Evolutionary conservation across 768 basidiomycete species (phyloP).

Genomic region (Kwoniella sp.): DNA sequence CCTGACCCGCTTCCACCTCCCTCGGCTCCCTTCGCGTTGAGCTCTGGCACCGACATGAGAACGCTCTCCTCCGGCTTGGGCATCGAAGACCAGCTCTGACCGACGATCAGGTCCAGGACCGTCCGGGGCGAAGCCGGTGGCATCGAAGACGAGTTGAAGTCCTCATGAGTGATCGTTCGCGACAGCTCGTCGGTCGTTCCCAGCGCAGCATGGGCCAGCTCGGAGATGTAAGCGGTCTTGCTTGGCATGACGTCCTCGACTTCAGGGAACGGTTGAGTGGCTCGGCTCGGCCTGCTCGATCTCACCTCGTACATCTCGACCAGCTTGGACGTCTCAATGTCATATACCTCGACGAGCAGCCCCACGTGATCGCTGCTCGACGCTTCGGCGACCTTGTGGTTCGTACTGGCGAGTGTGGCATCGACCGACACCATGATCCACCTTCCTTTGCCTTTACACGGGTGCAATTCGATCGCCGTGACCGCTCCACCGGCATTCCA

Average conservation of each 20-base stretch:
- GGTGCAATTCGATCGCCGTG: slow-evolving; percentile 64
- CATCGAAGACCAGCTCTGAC: slow-evolving; percentile 24
- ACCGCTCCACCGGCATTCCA: slow-evolving; percentile 66
- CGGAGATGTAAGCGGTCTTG: slow-evolving; percentile 17
- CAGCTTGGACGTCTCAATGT: slow-evolving; percentile 72
- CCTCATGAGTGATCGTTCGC: slow-evolving; percentile 8
- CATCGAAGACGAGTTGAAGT: not conserved
- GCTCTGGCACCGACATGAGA: slow-evolving; percentile 54
- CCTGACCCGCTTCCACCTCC: not conserved
- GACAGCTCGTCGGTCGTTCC: not conserved
- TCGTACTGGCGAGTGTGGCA: slow-evolving; percentile 37
- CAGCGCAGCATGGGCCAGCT: slow-evolving; percentile 10
- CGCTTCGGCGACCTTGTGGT: not conserved
- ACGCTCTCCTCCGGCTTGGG: slow-evolving; percentile 49
- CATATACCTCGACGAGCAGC: slow-evolving; percentile 79
- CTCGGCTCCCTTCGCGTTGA: not conserved
- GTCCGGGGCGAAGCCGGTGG: not conserved
- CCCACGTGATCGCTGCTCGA: slow-evolving; percentile 16
- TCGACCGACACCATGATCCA: slow-evolving; percentile 86
- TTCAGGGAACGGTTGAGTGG: not conserved
- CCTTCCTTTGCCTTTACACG: slow-evolving; percentile 76
- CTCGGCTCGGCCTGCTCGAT: slow-evolving; percentile 13
- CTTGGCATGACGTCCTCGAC: slow-evolving; percentile 12
- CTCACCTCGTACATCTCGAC: slow-evolving; percentile 72
- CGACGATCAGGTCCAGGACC: slow-evolving; percentile 23